A percentile compares a stretch with the other conserved stretches of the same genome.
Evolutionary conservation across 1,284 basidiomycete genomes (phyloP).

Genomic region (Veloboletus limbatus): DNA sequence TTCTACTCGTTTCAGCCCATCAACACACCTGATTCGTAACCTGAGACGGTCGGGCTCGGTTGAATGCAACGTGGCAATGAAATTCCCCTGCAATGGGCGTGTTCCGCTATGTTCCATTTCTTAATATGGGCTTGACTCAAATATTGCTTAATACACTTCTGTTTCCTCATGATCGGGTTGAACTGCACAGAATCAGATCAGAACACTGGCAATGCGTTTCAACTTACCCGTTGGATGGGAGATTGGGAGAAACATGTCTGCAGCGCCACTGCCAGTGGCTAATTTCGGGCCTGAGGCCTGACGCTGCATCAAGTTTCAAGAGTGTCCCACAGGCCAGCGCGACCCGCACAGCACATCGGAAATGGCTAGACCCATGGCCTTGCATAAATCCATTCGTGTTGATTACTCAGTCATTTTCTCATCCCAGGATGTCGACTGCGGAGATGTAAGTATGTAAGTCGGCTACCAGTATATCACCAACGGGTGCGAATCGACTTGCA

Average conservation of each 20-base stretch:
- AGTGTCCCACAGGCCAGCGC: slow-evolving; percentile 1
- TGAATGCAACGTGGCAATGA: background rate
- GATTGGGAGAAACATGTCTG: background rate
- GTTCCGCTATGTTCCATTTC: background rate
- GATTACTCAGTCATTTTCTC: background rate
- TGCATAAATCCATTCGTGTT: background rate
- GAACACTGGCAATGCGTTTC: slow-evolving; percentile 4
- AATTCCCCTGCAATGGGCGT: background rate
- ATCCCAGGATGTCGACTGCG: background rate
- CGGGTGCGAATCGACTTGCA: background rate
- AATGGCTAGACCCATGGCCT: background rate
- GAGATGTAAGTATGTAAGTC: background rate
- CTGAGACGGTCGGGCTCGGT: background rate
- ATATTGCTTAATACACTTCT: background rate
- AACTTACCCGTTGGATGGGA: background rate
- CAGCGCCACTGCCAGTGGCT: slow-evolving; percentile 12
- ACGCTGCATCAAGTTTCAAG: slow-evolving; percentile 8
- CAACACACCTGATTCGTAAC: background rate
- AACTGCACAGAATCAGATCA: slow-evolving; percentile 1
- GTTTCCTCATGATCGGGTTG: background rate
- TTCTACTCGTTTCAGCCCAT: background rate
- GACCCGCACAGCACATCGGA: background rate
- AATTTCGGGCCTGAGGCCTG: slow-evolving; percentile 9
- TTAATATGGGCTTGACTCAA: background rate
- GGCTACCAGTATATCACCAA: background rate